These are phyloP conservation scores for Bocquillonia castaneifolia DNA, from an alignment of 441 rosid species.

Conservation along the genomic window DNA sequence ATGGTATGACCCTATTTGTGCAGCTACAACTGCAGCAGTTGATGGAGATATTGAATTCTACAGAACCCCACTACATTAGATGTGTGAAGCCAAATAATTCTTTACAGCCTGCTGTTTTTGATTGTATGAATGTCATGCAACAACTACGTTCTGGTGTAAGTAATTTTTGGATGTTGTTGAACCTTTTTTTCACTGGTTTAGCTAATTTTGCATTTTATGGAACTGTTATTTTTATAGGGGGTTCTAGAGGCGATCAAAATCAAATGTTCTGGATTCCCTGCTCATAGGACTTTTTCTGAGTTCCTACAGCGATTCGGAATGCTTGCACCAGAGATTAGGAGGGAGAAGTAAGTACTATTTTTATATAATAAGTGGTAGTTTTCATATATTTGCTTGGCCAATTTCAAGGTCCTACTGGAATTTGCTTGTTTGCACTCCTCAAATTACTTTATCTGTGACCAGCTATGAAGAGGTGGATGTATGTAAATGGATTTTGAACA, in stretches of 20 bases:
- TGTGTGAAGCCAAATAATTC: constrained; percentile 88
- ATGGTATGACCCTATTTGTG: constrained; percentile 38
- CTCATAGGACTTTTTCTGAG: constrained; percentile 60
- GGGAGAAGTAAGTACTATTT: constrained; percentile 50
- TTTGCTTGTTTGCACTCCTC: constrained; percentile 20
- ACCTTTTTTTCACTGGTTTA: constrained; percentile 16
- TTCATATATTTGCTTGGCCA: constrained; percentile 12
- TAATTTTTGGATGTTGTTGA: constrained; percentile 22
- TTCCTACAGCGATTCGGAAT: constrained; percentile 58
- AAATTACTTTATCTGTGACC: constrained; percentile 24
- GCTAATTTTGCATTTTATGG: constrained; percentile 19
- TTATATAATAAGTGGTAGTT: constrained; percentile 6
- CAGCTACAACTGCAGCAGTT: constrained; percentile 84
- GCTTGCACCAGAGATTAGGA: constrained; percentile 62
- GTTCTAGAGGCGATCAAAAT: constrained; percentile 91
- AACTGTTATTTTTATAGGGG: constrained; percentile 52
- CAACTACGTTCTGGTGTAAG: constrained; percentile 93
- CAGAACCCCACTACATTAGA: constrained; percentile 89
- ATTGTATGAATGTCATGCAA: constrained; percentile 65
- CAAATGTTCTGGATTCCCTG: constrained; percentile 83
- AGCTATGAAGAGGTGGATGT: constrained; percentile 69
- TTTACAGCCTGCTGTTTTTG: constrained; percentile 62
- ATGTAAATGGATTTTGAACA: constrained; percentile 73
- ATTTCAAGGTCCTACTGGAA: constrained; percentile 21
- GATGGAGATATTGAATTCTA: constrained; percentile 76